Conservation (phyloP, 2,329 filamentous ascomycete species). For the Knoxdaviesia capensis region DNA sequence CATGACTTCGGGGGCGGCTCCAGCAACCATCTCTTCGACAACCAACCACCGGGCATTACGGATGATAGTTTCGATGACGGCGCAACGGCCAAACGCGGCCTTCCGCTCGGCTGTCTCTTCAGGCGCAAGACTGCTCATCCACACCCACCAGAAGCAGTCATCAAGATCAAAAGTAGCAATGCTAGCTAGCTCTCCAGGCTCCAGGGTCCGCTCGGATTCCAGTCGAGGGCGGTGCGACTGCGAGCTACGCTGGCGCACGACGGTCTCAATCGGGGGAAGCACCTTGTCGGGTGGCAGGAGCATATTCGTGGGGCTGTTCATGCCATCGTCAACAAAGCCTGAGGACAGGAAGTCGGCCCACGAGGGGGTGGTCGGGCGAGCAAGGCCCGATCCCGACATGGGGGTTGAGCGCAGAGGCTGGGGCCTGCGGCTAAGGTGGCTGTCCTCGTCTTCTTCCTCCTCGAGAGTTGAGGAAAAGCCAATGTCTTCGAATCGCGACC, state of each 20-base stretch:
- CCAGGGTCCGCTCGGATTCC: conserved; percentile 48
- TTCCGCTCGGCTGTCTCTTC: conserved; percentile 78
- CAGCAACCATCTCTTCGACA: conserved; percentile 90
- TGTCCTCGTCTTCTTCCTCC: conserved; percentile 45
- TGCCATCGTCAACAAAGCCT: conserved; percentile 66
- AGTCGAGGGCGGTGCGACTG: conserved; percentile 61
- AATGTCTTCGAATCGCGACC: conserved; percentile 92
- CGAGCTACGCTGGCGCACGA: conserved; percentile 59
- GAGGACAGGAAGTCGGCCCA: conserved; percentile 97
- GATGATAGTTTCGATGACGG: conserved; percentile 76
- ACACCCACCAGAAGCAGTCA: conserved; percentile 98
- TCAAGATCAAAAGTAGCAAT: conserved; percentile 74
- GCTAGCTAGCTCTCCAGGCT: conserved; percentile 86
- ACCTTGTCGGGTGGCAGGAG: conserved; percentile 83
- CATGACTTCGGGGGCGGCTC: conserved; percentile 67
- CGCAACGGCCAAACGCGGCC: conserved; percentile 82
- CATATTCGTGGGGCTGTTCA: conserved; percentile 41
- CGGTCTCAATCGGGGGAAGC: conserved; percentile 61
- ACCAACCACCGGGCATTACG: conserved; percentile 72
- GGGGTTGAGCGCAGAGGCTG: conserved; percentile 38
- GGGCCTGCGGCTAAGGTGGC: conserved; percentile 15
- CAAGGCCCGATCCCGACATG: conserved; percentile 46
- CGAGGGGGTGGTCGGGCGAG: conserved; percentile 80
- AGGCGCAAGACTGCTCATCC: conserved; percentile 87
- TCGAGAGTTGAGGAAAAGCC: conserved; percentile 66